Percentiles rank a stretch among this genome's conserved stretches.
Conservation (phyloP, 768 basidiomycete genomes). For the Lactarius hengduanensis region DNA sequence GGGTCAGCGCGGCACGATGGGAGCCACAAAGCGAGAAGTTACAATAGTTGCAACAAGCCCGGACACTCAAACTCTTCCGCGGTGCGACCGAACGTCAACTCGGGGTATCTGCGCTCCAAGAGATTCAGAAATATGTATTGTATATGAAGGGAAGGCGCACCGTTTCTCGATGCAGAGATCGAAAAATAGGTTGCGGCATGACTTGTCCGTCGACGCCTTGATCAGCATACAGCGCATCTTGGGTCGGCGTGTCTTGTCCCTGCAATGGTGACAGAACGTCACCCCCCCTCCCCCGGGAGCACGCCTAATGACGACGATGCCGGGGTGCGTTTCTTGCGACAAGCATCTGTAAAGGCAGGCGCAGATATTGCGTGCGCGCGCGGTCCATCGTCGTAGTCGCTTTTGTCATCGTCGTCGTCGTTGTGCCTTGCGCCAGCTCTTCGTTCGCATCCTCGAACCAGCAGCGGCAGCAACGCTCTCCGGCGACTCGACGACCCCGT, state of each 20-base stretch:
- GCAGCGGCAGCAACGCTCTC: no score
- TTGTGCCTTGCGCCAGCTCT: no score
- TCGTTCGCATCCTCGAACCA: no score
- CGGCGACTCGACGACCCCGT: background rate
- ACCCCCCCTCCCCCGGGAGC: fast-evolving
- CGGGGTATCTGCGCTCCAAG: slow-evolving; percentile 38
- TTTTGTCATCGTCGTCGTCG: no score
- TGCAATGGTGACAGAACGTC: slow-evolving; percentile 26
- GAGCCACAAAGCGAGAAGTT: slow-evolving; percentile 46
- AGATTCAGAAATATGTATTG: background rate
- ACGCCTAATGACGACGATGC: background rate
- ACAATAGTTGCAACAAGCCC: slow-evolving; percentile 44
- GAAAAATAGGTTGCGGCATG: slow-evolving; percentile 20
- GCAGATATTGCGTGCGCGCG: no score
- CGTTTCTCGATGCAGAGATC: slow-evolving; percentile 25
- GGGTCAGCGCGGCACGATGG: no score
- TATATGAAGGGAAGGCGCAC: background rate
- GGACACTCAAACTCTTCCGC: slow-evolving; percentile 43
- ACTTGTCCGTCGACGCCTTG: background rate
- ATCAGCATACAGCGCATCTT: slow-evolving; percentile 22
- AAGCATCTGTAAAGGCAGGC: background rate
- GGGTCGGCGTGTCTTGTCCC: slow-evolving; percentile 3
- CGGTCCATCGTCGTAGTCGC: no score
- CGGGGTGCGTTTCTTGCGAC: background rate
- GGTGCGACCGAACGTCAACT: slow-evolving; percentile 38